phyloP scores from a whole-genome alignment of 2,329 filamentous ascomycete genomes.

The Phyllosticta citribraziliensis region DNA sequence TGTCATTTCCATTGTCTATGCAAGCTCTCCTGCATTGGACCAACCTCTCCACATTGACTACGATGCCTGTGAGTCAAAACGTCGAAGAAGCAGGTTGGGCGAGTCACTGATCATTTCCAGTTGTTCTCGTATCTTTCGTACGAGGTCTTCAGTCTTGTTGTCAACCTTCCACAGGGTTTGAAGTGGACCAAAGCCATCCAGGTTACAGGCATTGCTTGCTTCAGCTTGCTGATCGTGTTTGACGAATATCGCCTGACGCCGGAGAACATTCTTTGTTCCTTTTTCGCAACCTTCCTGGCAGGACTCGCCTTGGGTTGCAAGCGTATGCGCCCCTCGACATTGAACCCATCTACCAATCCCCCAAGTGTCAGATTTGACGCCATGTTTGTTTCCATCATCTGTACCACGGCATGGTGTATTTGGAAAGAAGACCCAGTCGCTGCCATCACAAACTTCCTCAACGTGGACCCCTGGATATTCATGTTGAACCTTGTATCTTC shows the following conservation, averaged over 20 bases:
- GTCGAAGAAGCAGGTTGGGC: background rate
- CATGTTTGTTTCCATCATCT: background rate
- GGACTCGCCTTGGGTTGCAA: background rate
- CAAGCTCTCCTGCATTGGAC: slow-evolving; percentile 23
- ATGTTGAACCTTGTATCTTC: slow-evolving; percentile 10
- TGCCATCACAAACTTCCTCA: slow-evolving; percentile 7
- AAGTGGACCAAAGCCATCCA: slow-evolving; percentile 20
- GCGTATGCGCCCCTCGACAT: background rate
- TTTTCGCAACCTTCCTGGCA: background rate
- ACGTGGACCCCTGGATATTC: slow-evolving; percentile 5
- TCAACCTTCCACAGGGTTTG: slow-evolving; percentile 16
- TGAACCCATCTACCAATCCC: background rate
- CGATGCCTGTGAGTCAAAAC: slow-evolving; percentile 20
- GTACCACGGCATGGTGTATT: background rate
- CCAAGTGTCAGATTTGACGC: background rate
- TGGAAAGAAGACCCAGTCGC: slow-evolving; percentile 1
- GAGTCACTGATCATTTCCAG: slow-evolving; percentile 13
- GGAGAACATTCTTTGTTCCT: background rate
- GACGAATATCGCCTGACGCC: slow-evolving; percentile 5
- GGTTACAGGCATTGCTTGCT: slow-evolving; percentile 7
- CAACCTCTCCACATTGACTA: slow-evolving; percentile 21
- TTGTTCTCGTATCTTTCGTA: slow-evolving; percentile 10
- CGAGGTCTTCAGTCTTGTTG: slow-evolving; percentile 13
- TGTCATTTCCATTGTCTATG: slow-evolving; percentile 18
- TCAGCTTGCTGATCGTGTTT: background rate